phyloP scores from a whole-genome alignment of 73 alveolate genomes.

The Paramecium pentaurelia region DNA sequence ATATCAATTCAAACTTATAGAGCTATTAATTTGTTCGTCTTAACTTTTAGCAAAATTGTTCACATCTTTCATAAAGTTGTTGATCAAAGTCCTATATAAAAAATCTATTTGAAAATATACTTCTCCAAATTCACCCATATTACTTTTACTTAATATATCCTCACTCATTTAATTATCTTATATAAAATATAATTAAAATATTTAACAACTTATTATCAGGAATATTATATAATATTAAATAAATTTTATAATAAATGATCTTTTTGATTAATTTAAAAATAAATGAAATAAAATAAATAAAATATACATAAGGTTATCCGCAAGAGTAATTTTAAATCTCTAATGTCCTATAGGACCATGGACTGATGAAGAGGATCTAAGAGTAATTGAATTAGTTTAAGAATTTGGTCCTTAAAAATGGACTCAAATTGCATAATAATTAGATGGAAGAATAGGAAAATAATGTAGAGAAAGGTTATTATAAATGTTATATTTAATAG shows the following conservation, averaged over 20 bases:
- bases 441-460: conserved; percentile 78
- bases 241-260: conserved; percentile 10
- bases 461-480: conserved; percentile 65
- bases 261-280: neutral
- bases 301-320: conserved; percentile 6
- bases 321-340: neutral
- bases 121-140: neutral
- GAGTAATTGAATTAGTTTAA: conserved; percentile 76
- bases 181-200: neutral
- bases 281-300: conserved; percentile 16
- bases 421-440: conserved; percentile 80
- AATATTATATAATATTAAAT: neutral
- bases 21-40: conserved; percentile 23
- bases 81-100: neutral
- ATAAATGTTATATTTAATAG: conserved; percentile 70
- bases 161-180: conserved; percentile 3
- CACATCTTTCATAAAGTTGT: conserved; percentile 30
- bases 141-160: neutral
- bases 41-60: conserved; percentile 12
- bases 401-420: conserved; percentile 83
- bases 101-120: neutral
- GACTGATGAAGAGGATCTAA: conserved; percentile 87
- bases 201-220: neutral
- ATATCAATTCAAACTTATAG: neutral
- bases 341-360: conserved; percentile 72